phyloP scores from a whole-genome alignment of 2,329 filamentous ascomycete genomes.

The Thelonectria discophora region DNA sequence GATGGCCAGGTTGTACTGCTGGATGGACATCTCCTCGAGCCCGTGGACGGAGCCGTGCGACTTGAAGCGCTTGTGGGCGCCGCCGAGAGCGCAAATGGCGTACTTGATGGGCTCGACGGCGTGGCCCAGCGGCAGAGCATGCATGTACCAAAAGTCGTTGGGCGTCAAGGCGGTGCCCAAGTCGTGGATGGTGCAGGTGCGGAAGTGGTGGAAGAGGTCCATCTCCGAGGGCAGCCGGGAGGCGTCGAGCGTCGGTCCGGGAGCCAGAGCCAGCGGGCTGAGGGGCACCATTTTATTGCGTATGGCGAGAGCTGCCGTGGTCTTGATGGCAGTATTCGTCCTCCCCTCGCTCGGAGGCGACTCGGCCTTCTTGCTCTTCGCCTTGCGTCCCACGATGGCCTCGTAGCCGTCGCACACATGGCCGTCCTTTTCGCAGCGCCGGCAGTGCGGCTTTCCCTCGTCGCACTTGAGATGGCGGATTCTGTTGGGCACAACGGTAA shows the following conservation, averaged over 20 bases:
- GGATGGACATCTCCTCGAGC: slow-evolving; percentile 24
- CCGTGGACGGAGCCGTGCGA: slow-evolving; percentile 7
- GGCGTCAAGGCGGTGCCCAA: slow-evolving; percentile 20
- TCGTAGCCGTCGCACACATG: slow-evolving; percentile 27
- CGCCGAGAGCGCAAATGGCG: slow-evolving; percentile 20
- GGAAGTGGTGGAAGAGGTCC: slow-evolving; percentile 24
- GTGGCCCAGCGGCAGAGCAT: slow-evolving; percentile 17
- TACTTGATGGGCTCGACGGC: slow-evolving; percentile 20
- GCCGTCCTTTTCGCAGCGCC: slow-evolving; percentile 21
- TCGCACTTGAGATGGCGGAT: slow-evolving; percentile 28
- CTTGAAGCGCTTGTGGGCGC: slow-evolving; percentile 27
- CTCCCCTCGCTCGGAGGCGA: not conserved
- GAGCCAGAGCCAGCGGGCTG: not conserved
- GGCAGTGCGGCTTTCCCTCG: slow-evolving; percentile 19
- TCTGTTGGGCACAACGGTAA: slow-evolving; percentile 3
- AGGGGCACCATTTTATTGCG: not conserved
- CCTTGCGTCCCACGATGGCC: slow-evolving; percentile 5
- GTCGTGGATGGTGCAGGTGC: slow-evolving; percentile 25
- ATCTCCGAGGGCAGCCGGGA: slow-evolving; percentile 18
- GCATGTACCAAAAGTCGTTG: slow-evolving; percentile 23
- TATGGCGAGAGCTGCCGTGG: slow-evolving; percentile 6
- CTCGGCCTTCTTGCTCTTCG: slow-evolving; percentile 10
- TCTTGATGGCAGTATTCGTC: not conserved
- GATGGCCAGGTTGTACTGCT: slow-evolving; percentile 38
- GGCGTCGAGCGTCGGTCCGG: not conserved